phyloP scores from a whole-genome alignment of 2,329 filamentous ascomycete species.

The Colletotrichum sp. region DNA sequence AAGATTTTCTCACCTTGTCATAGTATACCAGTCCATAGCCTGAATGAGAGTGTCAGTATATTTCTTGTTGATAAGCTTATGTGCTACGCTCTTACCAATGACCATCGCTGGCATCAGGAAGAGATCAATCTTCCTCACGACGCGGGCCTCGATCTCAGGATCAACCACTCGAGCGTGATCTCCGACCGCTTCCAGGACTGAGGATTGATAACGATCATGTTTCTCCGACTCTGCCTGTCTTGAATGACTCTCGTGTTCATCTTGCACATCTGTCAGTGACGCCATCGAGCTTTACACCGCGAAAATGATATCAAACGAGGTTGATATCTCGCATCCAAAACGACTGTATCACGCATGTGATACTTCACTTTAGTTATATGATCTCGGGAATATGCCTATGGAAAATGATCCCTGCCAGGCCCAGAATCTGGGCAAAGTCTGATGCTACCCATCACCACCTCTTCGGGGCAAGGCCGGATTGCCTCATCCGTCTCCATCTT shows the following conservation, averaged over 20 bases:
- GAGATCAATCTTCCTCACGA: constrained; percentile 60
- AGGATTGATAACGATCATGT: background rate
- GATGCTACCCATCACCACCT: accelerated
- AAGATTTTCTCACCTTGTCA: constrained; percentile 56
- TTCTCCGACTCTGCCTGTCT: accelerated
- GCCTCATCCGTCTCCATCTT: background rate
- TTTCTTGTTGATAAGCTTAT: too few species aligned
- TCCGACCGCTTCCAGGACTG: background rate
- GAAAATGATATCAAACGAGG: background rate
- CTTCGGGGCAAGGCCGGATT: background rate
- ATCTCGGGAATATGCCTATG: background rate
- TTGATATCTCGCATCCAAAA: accelerated
- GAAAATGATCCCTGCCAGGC: background rate
- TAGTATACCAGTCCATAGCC: constrained; percentile 73
- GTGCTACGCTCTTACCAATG: constrained; percentile 39
- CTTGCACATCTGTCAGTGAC: accelerated
- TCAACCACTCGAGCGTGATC: background rate
- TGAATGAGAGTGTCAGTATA: background rate
- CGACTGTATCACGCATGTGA: accelerated
- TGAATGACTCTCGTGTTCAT: accelerated
- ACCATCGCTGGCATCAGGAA: constrained; percentile 63
- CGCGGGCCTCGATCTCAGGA: background rate
- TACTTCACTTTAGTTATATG: background rate
- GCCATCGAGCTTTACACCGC: background rate
- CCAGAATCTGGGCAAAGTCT: background rate